phyloP scores from a whole-genome alignment of 257 asterid genomes.

The Solanum rostratum region DNA sequence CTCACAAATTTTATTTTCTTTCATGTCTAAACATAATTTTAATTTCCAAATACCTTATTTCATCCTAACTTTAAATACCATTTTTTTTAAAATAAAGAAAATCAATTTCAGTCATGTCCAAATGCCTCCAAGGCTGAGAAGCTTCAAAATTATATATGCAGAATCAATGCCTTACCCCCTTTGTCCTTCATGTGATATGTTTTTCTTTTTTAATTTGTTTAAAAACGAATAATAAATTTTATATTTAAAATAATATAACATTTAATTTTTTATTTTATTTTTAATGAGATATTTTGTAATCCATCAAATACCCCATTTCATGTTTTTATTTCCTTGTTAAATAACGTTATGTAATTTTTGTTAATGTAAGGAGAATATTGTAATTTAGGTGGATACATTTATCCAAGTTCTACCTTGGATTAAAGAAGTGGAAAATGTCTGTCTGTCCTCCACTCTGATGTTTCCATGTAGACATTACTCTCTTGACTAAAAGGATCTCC shows the following conservation, averaged over 20 bases:
- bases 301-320: too few species aligned
- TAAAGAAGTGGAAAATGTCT: conserved; percentile 41
- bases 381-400: conserved; percentile 16
- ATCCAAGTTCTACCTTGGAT: neutral
- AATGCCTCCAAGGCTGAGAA: neutral
- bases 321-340: neutral
- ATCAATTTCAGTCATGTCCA: neutral
- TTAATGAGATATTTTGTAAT: too few species aligned
- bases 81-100: neutral
- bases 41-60: neutral
- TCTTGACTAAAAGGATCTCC: conserved; percentile 28
- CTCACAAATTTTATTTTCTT: neutral
- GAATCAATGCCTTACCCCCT: neutral
- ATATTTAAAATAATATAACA: neutral
- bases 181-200: too few species aligned
- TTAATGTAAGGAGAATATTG: conserved; percentile 1
- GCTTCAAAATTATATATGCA: neutral
- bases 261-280: neutral
- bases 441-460: conserved; percentile 52
- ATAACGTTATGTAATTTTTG: neutral
- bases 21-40: neutral
- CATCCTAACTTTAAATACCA: neutral
- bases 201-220: too few species aligned
- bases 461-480: conserved; percentile 18
- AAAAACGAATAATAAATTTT: too few species aligned